A percentile compares a stretch with the other conserved stretches of the same genome.
Evolutionary conservation across 208 protist species (phyloP).

Genomic region (Willaertia magna): DNA sequence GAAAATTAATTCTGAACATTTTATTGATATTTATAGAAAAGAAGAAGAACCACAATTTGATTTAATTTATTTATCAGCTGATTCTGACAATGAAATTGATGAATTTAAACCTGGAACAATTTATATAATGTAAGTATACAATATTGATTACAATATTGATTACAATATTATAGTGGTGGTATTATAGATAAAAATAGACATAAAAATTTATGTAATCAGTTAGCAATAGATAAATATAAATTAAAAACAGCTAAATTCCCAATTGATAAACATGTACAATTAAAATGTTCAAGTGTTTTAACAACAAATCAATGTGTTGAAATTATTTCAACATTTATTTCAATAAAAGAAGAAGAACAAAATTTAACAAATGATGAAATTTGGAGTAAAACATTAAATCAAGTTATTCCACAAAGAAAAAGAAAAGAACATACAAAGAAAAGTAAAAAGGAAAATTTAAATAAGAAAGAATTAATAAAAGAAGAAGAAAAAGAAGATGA

Average conservation of each 20-base stretch:
- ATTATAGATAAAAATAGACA: conserved; percentile 8
- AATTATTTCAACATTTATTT: not conserved
- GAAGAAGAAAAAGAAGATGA: not conserved
- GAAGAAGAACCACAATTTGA: not conserved
- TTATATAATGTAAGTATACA: not conserved
- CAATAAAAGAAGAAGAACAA: not conserved
- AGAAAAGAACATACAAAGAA: not conserved
- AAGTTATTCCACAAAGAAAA: not conserved
- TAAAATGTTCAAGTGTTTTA: not conserved
- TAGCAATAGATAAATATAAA: not conserved
- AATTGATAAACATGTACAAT: not conserved
- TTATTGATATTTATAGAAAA: not conserved
- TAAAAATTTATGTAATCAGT: not conserved
- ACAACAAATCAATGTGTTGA: not conserved
- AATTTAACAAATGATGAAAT: not conserved
- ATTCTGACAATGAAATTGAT: not conserved
- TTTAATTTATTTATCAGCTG: not conserved
- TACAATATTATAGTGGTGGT: not conserved
- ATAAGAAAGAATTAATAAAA: not conserved
- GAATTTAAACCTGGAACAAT: not conserved
- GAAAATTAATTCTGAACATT: not conserved
- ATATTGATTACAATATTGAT: not conserved
- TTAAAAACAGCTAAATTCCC: not conserved
- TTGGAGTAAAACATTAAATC: not conserved
- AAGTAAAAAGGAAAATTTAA: not conserved